A percentile compares a stretch with the other conserved stretches of the same genome.
These are phyloP conservation scores for Magnaporthiopsis incrustans DNA, from an alignment of 2,329 filamentous ascomycete species.

Conservation along the genomic window DNA sequence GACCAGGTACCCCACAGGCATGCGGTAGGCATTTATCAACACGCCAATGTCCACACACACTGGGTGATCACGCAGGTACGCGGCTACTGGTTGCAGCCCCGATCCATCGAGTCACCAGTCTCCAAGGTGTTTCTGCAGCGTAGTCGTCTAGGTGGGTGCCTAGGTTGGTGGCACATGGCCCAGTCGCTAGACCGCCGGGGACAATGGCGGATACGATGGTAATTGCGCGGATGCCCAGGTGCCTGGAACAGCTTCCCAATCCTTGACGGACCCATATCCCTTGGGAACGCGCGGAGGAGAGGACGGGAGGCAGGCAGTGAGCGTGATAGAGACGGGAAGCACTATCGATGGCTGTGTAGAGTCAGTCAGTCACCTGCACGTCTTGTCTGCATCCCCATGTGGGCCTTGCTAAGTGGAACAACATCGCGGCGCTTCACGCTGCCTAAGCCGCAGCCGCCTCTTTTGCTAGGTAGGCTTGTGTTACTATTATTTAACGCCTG, in stretches of 20 bases:
- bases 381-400: not conserved
- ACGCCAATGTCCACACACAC: not conserved
- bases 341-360: not conserved
- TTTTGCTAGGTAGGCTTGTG: not conserved
- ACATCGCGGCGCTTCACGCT: not conserved
- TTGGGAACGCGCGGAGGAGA: no score
- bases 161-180: not conserved
- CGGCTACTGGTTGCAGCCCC: not conserved
- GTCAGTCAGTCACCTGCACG: slow-evolving; percentile 2
- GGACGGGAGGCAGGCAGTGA: no score
- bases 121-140: not conserved
- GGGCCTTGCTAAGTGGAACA: not conserved
- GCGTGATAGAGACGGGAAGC: not conserved
- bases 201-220: not conserved
- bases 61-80: slow-evolving; percentile 5
- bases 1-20: no score
- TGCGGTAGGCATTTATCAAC: not conserved
- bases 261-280: not conserved
- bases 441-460: not conserved
- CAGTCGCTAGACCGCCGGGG: no score
- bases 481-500: not conserved
- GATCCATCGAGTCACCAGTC: not conserved
- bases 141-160: no score
- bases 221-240: not conserved
- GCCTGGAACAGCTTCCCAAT: not conserved